phyloP scores from a whole-genome alignment of 2,329 filamentous ascomycete species.

The Chrysoporthe deuterocubensis region DNA sequence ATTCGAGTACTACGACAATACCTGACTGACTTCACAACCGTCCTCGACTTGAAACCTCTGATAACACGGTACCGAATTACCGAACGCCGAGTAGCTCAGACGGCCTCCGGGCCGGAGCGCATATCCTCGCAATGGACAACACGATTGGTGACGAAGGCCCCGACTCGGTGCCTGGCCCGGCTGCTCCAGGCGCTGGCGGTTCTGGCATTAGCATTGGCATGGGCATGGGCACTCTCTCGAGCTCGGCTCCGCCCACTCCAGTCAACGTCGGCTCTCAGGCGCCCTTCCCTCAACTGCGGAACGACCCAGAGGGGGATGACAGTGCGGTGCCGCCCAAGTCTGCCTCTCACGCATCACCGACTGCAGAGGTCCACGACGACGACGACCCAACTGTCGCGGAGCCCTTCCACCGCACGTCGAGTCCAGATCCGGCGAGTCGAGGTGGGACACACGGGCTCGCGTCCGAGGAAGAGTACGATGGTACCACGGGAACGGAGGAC shows the following conservation, averaged over 20 bases:
- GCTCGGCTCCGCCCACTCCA: conserved; percentile 13
- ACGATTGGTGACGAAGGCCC: conserved; percentile 26
- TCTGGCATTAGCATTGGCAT: neutral
- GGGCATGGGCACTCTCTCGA: conserved; percentile 13
- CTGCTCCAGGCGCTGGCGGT: conserved; percentile 15
- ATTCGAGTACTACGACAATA: neutral
- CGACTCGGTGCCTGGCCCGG: conserved; percentile 25
- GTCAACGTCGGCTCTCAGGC: conserved; percentile 15
- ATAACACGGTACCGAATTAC: neutral
- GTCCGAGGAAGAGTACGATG: conserved; percentile 33
- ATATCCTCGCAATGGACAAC: conserved; percentile 21
- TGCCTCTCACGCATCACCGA: conserved; percentile 19
- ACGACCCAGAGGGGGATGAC: conserved; percentile 21
- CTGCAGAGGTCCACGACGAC: conserved; percentile 56
- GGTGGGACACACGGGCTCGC: conserved; percentile 29
- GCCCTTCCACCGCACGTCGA: conserved; percentile 61
- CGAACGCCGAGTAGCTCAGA: conserved; percentile 1
- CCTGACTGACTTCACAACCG: neutral
- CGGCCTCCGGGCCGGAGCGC: conserved; percentile 4
- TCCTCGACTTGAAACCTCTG: neutral
- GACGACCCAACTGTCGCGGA: conserved; percentile 62
- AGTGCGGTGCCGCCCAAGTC: conserved; percentile 35
- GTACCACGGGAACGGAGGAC: conserved; percentile 34
- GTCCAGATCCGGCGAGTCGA: conserved; percentile 49
- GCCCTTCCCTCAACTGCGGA: conserved; percentile 25